A percentile compares a stretch with the other conserved stretches of the same genome.
Evolutionary conservation across 306 rosid species (phyloP).

Genomic region (Vigna nakashimae): DNA sequence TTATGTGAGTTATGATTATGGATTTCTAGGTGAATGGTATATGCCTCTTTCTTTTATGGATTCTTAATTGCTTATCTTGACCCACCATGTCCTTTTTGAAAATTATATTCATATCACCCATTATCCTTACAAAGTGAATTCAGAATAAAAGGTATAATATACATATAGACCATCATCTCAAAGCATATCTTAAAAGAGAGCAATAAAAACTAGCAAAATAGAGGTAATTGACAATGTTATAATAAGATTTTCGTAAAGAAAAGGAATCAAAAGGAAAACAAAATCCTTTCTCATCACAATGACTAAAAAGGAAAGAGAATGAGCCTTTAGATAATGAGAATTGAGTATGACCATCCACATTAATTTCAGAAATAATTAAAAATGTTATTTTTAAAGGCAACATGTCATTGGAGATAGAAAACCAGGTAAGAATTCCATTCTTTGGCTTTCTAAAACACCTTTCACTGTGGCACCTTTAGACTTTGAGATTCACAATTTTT

Average conservation of each 20-base stretch:
- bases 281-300: conserved; percentile 36
- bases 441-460: background rate
- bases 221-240: conserved; percentile 18
- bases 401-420: no score
- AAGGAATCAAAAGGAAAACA: conserved; percentile 21
- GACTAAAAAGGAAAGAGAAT: conserved; percentile 40
- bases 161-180: conserved; percentile 26
- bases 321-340: conserved; percentile 25
- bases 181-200: background rate
- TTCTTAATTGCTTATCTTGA: conserved; percentile 58
- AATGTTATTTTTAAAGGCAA: conserved; percentile 36
- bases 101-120: conserved; percentile 44
- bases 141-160: conserved; percentile 39
- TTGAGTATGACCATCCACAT: conserved; percentile 32
- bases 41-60: conserved; percentile 59
- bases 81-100: conserved; percentile 62
- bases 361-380: conserved; percentile 14
- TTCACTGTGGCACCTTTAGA: conserved; percentile 49
- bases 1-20: conserved; percentile 28
- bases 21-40: conserved; percentile 53
- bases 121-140: conserved; percentile 57
- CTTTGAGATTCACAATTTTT: conserved; percentile 54
- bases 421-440: no score
- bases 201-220: background rate
- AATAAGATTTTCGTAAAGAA: conserved; percentile 7